Base-by-base conservation (phyloP, 164 flowering plant species). In the Nymphaea colorata region DNA sequence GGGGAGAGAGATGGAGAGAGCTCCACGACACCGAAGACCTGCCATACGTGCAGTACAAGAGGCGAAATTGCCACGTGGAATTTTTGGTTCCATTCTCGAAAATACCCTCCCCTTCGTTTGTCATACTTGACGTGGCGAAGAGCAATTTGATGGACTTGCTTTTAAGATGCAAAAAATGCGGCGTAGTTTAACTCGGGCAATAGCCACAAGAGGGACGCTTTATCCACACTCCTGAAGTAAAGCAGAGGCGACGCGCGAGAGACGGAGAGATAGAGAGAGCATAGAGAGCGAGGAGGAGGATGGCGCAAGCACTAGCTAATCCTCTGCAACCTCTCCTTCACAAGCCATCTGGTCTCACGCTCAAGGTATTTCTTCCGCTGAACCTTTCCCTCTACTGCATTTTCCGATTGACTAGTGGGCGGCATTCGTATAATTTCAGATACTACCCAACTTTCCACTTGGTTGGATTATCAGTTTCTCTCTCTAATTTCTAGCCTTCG, bases 251-350 rank as follows among this genome's bases (percentile, higher is more conserved):
- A 4, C 7, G 55, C 2, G 55, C 7, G 6, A 47, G 55, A 47
- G 55, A 51, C 12, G 14, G 10, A 51, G 57, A 51, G 57, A 51
- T 10, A 51, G 57, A 51, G 57, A 51, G 57, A 51, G 36, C 36
- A 25, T 1, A 25, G 36, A 25, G 36, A 25, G 36, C 36, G 36
- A 25, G 36, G 57, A 51, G 57, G 14, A 15, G 14, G 57, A 51
- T 51, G 57, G 57, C 57, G 57, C 57, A 51, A 8, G 57, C 57
- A 51, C 14, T 51, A 51, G 57, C 57, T 51, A 12, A 61, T 17
- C 41, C 64, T 41, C 64, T 61, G 64, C 36, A 61, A 7, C 64
- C 64, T 41, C 64, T 61, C 64, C 64, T 61, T 61, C 36, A 61
- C 64, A 61, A 61, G 42, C 64, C 12, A 61, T 11, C 64, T 0